These are phyloP conservation scores for Xylariaceae sp. DNA, from an alignment of 2,329 filamentous ascomycete species.

Conservation along the genomic window DNA sequence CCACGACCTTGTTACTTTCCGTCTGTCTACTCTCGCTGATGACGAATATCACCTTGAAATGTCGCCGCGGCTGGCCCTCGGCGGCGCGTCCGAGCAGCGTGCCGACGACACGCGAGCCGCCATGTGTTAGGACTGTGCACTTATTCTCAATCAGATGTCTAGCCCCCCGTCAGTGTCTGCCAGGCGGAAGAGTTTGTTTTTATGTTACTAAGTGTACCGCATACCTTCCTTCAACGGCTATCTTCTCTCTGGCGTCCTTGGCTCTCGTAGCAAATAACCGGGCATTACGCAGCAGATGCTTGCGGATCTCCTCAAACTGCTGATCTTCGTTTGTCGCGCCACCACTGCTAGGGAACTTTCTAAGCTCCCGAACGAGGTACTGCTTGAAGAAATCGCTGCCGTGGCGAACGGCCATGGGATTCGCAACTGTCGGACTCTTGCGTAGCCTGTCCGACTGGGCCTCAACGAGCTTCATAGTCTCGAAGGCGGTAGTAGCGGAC, in stretches of 20 bases:
- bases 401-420: slow-evolving; percentile 86
- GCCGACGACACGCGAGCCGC: slow-evolving; percentile 78
- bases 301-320: slow-evolving; percentile 76
- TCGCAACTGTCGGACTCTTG: slow-evolving; percentile 58
- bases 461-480: slow-evolving; percentile 83
- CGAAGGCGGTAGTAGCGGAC: slow-evolving; percentile 80
- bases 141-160: slow-evolving; percentile 74
- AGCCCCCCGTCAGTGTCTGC: background rate
- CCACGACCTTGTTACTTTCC: slow-evolving; percentile 68
- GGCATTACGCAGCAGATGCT: slow-evolving; percentile 80
- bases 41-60: slow-evolving; percentile 81
- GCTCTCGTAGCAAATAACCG: slow-evolving; percentile 81
- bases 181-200: background rate
- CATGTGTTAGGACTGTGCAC: slow-evolving; percentile 81
- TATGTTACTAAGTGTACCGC: background rate
- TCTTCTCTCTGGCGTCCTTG: slow-evolving; percentile 76
- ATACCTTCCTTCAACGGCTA: slow-evolving; percentile 63
- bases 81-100: slow-evolving; percentile 70
- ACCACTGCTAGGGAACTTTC: slow-evolving; percentile 41
- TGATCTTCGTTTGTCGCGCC: slow-evolving; percentile 34
- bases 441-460: slow-evolving; percentile 74
- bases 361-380: slow-evolving; percentile 75
- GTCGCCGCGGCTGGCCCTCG: slow-evolving; percentile 50
- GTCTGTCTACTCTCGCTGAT: slow-evolving; percentile 48
- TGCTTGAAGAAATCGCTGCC: slow-evolving; percentile 94